Evolutionary conservation across 805 yeast genomes (phyloP), one percentile per base, ranked within the genome.

Genomic region (Candida namnaoensis): DNA sequence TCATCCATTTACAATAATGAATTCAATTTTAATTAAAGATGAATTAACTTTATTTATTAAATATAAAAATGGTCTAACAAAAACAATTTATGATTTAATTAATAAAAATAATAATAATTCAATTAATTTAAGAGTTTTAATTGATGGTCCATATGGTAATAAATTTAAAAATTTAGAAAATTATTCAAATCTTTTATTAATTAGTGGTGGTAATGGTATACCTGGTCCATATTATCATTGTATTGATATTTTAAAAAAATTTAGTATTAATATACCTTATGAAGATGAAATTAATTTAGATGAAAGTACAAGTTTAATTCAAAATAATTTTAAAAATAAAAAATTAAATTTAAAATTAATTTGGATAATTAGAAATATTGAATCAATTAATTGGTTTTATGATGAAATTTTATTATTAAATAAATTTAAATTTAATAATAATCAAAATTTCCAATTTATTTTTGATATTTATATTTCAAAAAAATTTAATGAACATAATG

Each of bases 1-100:
- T 5, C 88, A 83, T 56, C 91, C 91, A 5, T 82, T 85, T 60
- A 80, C 90, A 1, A 58, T 75, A 7, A 62, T 74, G 35, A 68
- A 68, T 39, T 61, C 73, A 5, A 57, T 57, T 7, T 57, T 61
- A 2, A 58, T 63, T 36, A 61, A 62, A 34, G 61, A 65, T 45
- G 58, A 61, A 37, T 52, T 76, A 9, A 59, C 64, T 2, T 60
- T 74, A 38, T 69, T 64, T 48, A 66, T 75, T 50, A 76, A 72
- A 52, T 71, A 69, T 15, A 76, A 77, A 55, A 68, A 68, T n/a
- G 88, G 87, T 44, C 57, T 77, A 41, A 78, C 87, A n/a, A 66
- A 55, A 37, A 11, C 30, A 53, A 57, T n/a, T 49, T 56, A 15
- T 38, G 46, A 19, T 42, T 40, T 32, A 66, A 52, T 38, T 62